Percentiles rank a stretch among this genome's conserved stretches.
phyloP scores from a whole-genome alignment of 1,139 yeast genomes.

The Sugiyamaella castrensis region DNA sequence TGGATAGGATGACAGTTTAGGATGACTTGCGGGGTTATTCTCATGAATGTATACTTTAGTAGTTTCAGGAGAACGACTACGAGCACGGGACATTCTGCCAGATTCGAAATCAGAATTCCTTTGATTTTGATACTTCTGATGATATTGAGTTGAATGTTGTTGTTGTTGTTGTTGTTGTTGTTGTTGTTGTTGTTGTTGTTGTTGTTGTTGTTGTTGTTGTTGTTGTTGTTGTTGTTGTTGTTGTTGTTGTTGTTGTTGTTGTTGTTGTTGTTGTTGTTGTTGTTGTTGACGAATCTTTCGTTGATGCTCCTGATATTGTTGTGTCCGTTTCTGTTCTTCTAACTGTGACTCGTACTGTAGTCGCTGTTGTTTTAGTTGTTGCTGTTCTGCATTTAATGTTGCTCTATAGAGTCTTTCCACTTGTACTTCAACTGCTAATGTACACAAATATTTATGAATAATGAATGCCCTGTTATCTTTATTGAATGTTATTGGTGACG shows the following conservation, averaged over 20 bases:
- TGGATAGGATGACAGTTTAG: conserved; percentile 13
- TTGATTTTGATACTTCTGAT: too few relatives aligned
- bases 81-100: not conserved
- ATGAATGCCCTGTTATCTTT: conserved; percentile 47
- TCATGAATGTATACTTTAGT: conserved; percentile 4
- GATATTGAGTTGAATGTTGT: too few relatives aligned
- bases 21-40: conserved; percentile 4
- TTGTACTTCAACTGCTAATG: conserved; percentile 58
- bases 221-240: not conserved
- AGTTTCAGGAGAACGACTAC: not conserved
- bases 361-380: conserved; percentile 6
- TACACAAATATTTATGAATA: conserved; percentile 47
- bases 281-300: not conserved
- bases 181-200: not conserved
- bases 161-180: not conserved
- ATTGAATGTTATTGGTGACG: conserved; percentile 25
- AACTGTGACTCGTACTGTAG: not conserved
- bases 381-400: conserved; percentile 30
- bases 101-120: too few relatives aligned
- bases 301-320: not conserved
- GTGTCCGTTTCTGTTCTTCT: not conserved
- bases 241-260: not conserved
- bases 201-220: not conserved
- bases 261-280: not conserved
- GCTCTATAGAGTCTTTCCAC: conserved; percentile 57